phyloP scores from a whole-genome alignment of 2,329 filamentous ascomycete species.

The Amauroascus niger region DNA sequence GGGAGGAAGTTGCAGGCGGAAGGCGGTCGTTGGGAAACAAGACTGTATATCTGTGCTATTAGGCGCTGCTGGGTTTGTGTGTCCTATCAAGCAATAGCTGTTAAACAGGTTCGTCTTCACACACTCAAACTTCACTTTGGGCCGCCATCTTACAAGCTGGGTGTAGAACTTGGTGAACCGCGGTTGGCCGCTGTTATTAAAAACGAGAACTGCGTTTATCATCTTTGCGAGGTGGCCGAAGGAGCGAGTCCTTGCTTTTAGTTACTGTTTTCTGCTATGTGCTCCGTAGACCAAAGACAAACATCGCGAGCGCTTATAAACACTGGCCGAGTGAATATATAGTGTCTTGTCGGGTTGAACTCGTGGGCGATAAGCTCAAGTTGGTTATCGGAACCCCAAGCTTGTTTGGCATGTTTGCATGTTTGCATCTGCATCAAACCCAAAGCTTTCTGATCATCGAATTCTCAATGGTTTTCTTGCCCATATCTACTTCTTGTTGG shows the following conservation, averaged over 20 bases:
- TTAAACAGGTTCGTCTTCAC: neutral
- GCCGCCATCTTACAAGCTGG: constrained; percentile 57
- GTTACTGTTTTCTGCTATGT: neutral
- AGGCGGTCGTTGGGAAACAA: constrained; percentile 82
- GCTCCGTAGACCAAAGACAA: too few relatives aligned
- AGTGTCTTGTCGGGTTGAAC: too few relatives aligned
- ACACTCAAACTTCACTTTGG: neutral
- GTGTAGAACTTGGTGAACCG: constrained; percentile 98
- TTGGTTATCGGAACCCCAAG: neutral
- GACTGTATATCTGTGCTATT: constrained; percentile 92
- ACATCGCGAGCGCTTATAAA: too few relatives aligned
- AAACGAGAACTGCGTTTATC: constrained; percentile 98
- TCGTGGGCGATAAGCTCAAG: too few relatives aligned
- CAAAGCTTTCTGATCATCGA: too few relatives aligned
- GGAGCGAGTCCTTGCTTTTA: neutral
- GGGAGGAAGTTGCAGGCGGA: constrained; percentile 97
- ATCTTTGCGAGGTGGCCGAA: constrained; percentile 40
- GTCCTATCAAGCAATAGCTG: constrained; percentile 50
- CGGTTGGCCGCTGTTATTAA: constrained; percentile 96
- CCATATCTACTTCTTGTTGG: too few relatives aligned
- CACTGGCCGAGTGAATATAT: too few relatives aligned
- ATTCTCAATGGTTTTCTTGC: too few relatives aligned
- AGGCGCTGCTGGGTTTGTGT: constrained; percentile 94
- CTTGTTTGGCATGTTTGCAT: constrained; percentile 11
- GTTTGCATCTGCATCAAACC: too few relatives aligned